Conservation (phyloP, 208 protist species). For the Leishmania arabica region DNA sequence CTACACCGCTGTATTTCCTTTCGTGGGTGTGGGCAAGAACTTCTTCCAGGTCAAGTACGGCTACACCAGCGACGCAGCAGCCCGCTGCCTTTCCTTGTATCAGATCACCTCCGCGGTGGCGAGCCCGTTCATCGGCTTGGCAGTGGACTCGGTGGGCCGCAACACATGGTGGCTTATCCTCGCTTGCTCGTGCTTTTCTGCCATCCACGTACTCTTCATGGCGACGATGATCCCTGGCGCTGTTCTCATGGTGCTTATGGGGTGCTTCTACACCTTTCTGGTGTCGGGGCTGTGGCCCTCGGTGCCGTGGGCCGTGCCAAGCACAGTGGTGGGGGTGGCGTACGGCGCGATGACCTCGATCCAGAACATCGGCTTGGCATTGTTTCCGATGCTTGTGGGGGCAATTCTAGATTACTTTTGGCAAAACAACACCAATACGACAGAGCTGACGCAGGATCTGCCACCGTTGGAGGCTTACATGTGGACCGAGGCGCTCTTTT, state of each 20-base stretch:
- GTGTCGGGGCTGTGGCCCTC: conserved; percentile 90
- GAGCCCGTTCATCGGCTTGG: conserved; percentile 77
- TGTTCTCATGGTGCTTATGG: conserved; percentile 79
- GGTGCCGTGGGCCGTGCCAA: conserved; percentile 70
- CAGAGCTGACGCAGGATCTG: conserved; percentile 21
- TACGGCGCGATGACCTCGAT: conserved; percentile 93
- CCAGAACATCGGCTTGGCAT: conserved; percentile 87
- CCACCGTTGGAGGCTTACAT: conserved; percentile 66
- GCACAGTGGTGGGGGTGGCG: conserved; percentile 76
- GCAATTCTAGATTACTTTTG: conserved; percentile 63
- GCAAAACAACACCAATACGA: neutral
- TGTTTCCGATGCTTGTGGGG: conserved; percentile 72
- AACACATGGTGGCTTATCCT: conserved; percentile 79
- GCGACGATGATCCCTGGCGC: conserved; percentile 66
- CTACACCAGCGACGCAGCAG: conserved; percentile 49
- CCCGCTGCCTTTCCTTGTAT: conserved; percentile 81
- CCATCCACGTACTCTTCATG: conserved; percentile 79
- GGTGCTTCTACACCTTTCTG: conserved; percentile 86
- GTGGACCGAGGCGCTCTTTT: conserved; percentile 63
- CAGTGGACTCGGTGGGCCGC: conserved; percentile 84
- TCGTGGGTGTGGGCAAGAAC: conserved; percentile 81
- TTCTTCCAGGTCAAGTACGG: conserved; percentile 90
- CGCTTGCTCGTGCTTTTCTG: conserved; percentile 48
- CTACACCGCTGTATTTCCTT: conserved; percentile 87
- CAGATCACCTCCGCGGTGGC: conserved; percentile 83